Evolutionary conservation across 441 rosid species (phyloP).

Genomic region (Syzygium malaccense): DNA sequence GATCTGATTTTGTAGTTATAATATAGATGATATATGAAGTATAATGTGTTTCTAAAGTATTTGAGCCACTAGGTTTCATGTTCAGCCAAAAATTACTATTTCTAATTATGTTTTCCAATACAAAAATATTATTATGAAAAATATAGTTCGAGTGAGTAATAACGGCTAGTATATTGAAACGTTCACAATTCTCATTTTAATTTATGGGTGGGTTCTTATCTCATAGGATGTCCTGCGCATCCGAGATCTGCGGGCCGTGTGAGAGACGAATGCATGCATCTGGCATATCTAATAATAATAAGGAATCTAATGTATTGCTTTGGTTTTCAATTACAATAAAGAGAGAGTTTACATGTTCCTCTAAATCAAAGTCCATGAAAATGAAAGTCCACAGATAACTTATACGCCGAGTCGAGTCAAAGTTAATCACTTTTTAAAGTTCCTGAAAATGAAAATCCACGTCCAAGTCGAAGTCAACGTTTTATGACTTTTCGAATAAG

Average conservation of each 20-base stretch:
- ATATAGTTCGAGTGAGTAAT: neutral
- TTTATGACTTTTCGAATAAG: no score
- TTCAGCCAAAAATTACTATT: neutral
- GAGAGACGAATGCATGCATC: neutral
- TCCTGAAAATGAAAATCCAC: neutral
- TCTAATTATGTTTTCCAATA: neutral
- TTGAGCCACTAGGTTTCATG: neutral
- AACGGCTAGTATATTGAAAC: rapidly evolving
- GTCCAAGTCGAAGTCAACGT: neutral
- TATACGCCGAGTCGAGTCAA: neutral
- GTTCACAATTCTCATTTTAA: rapidly evolving
- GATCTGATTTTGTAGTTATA: neutral
- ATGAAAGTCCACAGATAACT: neutral
- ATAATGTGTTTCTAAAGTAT: neutral
- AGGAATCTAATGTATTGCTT: neutral
- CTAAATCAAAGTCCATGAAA: neutral
- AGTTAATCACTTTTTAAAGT: no score
- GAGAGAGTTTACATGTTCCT: neutral
- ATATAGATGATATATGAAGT: neutral
- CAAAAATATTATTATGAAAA: neutral
- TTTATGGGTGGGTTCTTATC: neutral
- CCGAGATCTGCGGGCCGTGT: neutral
- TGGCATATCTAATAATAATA: no score
- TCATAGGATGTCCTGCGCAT: neutral
- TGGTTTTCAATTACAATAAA: neutral